These are phyloP conservation scores for Aspergillus campestris DNA, from an alignment of 495 filamentous ascomycete genomes.

Conservation along the genomic window DNA sequence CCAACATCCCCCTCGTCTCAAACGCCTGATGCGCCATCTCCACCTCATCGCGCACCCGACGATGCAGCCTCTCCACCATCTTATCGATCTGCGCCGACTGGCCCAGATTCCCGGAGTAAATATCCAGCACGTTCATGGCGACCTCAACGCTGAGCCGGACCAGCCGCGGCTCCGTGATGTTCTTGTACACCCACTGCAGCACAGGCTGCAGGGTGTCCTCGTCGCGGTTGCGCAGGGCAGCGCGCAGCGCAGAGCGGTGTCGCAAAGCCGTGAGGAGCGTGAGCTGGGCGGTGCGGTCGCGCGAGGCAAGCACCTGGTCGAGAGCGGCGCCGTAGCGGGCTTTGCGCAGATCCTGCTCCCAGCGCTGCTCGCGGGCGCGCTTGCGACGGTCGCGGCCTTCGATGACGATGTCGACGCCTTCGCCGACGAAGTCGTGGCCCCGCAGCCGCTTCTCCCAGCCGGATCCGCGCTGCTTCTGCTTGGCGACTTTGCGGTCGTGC, in stretches of 20 bases:
- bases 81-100: constrained; percentile 64
- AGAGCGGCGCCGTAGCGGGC: constrained; percentile 69
- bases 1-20: constrained; percentile 75
- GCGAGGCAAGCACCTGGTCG: constrained; percentile 60
- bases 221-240: constrained; percentile 74
- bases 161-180: constrained; percentile 72
- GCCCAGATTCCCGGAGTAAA: constrained; percentile 75
- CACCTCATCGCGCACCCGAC: constrained; percentile 64
- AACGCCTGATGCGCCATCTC: constrained; percentile 72
- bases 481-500: constrained; percentile 55
- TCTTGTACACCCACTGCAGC: constrained; percentile 69
- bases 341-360: constrained; percentile 74
- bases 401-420: constrained; percentile 81
- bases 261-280: constrained; percentile 75
- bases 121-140: constrained; percentile 67
- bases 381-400: constrained; percentile 54
- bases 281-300: constrained; percentile 51
- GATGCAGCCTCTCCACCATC: constrained; percentile 54
- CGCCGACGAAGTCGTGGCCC: constrained; percentile 75
- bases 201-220: constrained; percentile 74
- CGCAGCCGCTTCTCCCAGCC: constrained; percentile 62
- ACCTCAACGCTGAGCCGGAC: constrained; percentile 71
- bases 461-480: constrained; percentile 55
- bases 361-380: constrained; percentile 55
- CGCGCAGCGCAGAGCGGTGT: constrained; percentile 79